Conservation (phyloP, 202 grass and related monocot species). For the Brachypodium distachyon region DNA sequence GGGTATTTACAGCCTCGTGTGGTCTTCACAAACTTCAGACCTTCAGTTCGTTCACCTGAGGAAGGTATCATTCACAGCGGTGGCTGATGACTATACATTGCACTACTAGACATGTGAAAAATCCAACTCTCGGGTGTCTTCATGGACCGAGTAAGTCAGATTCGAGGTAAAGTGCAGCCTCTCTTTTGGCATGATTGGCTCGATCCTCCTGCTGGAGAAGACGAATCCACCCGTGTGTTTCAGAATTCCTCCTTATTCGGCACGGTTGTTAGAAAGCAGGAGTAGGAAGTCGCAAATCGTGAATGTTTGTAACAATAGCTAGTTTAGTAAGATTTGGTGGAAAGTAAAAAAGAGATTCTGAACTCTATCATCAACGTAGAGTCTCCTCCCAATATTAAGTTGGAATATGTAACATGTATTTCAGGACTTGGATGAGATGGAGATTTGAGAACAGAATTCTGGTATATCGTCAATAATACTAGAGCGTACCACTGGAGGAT, state of each 20-base stretch:
- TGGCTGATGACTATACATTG: constrained; percentile 23
- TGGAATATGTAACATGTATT: background rate
- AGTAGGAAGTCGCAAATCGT: background rate
- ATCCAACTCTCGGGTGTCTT: background rate
- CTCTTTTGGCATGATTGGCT: constrained; percentile 22
- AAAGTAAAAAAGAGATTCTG: constrained; percentile 11
- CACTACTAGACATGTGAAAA: background rate
- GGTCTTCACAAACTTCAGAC: background rate
- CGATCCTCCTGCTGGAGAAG: background rate
- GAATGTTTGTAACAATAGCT: background rate
- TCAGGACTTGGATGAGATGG: too few species aligned
- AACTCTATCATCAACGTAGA: background rate
- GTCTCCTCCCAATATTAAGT: background rate
- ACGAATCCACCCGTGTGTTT: background rate
- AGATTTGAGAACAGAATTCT: background rate
- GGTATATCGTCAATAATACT: too few species aligned
- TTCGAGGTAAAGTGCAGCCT: constrained; percentile 16
- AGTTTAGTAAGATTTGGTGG: background rate
- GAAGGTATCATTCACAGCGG: constrained; percentile 35
- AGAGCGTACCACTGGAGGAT: too few species aligned
- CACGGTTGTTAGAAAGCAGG: constrained; percentile 14
- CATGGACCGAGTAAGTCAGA: background rate
- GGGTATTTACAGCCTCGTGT: background rate
- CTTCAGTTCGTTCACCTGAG: constrained; percentile 35
- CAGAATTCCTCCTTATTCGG: background rate